Percentiles rank a stretch among this genome's conserved stretches.
phyloP scores from a whole-genome alignment of 768 basidiomycete genomes.

The Boletellus emodensis region DNA sequence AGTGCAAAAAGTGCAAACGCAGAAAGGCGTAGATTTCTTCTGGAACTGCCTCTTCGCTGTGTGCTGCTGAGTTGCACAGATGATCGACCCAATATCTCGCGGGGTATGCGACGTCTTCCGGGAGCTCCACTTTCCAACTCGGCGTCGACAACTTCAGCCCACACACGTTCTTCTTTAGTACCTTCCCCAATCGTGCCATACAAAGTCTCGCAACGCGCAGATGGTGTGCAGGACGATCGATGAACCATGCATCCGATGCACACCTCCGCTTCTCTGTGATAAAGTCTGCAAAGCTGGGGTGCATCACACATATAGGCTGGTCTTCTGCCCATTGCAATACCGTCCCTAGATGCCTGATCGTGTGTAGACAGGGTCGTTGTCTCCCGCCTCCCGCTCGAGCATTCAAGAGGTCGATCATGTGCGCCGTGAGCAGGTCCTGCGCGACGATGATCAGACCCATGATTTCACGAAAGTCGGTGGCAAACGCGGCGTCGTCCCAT shows the following conservation, averaged over 20 bases:
- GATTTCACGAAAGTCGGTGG: constrained; percentile 30
- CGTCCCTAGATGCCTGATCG: constrained; percentile 24
- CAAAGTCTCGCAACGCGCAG: constrained; percentile 25
- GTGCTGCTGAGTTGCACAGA: constrained; percentile 14
- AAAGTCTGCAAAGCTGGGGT: constrained; percentile 34
- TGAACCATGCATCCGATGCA: constrained; percentile 26
- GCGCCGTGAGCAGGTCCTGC: constrained; percentile 23
- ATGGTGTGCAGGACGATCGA: constrained; percentile 23
- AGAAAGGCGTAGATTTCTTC: constrained; percentile 21
- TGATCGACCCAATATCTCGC: constrained; percentile 29
- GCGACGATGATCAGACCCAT: constrained; percentile 31
- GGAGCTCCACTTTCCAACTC: constrained; percentile 13
- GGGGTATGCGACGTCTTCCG: constrained; percentile 26
- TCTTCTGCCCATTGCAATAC: constrained; percentile 27
- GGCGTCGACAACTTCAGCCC: constrained; percentile 18
- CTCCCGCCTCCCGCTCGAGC: constrained; percentile 6
- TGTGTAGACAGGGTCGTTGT: constrained; percentile 28
- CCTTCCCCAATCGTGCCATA: constrained; percentile 11
- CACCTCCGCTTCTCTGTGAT: constrained; percentile 30
- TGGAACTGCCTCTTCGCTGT: constrained; percentile 2
- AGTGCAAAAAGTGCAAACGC: constrained; percentile 28
- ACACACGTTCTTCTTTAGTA: constrained; percentile 26
- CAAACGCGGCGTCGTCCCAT: constrained; percentile 29
- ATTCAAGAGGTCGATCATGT: constrained; percentile 27
- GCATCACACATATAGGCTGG: constrained; percentile 29